A percentile compares a stretch with the other conserved stretches of the same genome.
Conservation (phyloP, 257 asterid genomes). For the Scutellaria galericulata region DNA sequence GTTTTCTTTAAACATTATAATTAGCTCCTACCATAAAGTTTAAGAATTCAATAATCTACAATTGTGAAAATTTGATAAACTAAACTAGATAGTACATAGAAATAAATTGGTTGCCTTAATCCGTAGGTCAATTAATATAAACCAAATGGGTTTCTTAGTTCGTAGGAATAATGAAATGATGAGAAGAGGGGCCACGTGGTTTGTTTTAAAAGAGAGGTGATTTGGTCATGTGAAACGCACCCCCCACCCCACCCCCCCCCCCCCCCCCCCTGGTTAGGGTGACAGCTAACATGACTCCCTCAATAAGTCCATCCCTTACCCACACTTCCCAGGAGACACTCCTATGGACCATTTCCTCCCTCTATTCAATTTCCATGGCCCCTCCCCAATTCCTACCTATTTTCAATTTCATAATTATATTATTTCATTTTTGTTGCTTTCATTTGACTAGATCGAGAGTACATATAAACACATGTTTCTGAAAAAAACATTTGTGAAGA, state of each 20-base stretch:
- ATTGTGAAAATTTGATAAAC: too few relatives aligned
- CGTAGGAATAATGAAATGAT: neutral
- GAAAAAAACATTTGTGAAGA: too few relatives aligned
- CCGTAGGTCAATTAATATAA: too few relatives aligned
- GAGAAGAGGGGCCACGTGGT: conserved; percentile 49
- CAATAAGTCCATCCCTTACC: conserved; percentile 44
- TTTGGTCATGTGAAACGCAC: conserved; percentile 57
- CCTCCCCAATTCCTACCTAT: neutral
- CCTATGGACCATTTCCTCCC: conserved; percentile 48
- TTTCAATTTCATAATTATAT: neutral
- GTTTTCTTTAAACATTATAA: too few relatives aligned
- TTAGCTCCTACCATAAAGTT: too few relatives aligned
- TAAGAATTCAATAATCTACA: too few relatives aligned
- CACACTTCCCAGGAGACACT: conserved; percentile 46
- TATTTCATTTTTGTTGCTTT: neutral
- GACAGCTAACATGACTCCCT: conserved; percentile 53
- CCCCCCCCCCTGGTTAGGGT: neutral
- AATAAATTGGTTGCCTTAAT: too few relatives aligned
- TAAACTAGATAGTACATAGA: too few relatives aligned
- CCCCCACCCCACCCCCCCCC: conserved; percentile 55
- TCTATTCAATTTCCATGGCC: conserved; percentile 36
- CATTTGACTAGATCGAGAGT: too few relatives aligned
- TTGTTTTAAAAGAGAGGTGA: conserved; percentile 51
- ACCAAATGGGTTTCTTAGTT: neutral
- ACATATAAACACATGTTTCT: too few relatives aligned